Evolutionary conservation across 176 grass and related monocot genomes (phyloP), one percentile per base, ranked within the genome.

Genomic region (Themeda triandra): DNA sequence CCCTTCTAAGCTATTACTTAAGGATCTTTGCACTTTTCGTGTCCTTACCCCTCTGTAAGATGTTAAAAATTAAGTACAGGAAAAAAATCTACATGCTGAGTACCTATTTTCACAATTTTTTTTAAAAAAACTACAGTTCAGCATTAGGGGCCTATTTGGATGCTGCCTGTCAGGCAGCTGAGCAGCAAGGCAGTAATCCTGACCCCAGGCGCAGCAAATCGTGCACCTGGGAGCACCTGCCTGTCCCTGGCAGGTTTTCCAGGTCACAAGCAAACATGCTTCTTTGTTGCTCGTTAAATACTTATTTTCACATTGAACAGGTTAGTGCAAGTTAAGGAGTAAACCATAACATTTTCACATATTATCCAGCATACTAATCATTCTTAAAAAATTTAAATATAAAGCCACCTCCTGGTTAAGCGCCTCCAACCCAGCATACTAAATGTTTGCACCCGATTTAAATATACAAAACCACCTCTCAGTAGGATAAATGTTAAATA

Each of bases 381-480:
- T 45, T 51, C 37, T 10, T 8, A 77, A 78, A 63, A 27, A 45
- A 48, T 23, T 66, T 14, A 72, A 72, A 70, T 33, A 10, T 18
- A 30, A 14, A 78, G 5, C 51, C n/a, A 68, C 17, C 14, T 44
- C 24, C 13, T 86, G 27, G 71, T 65, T 54, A 78, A 62, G 76
- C 44, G 96, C 93, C 96, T 99, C 64, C 58, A 99, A 80, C n/a
- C 23, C 58, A 24, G n/a, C 58, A 45, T 83, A 40, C 24, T 72
- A 69, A 70, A 31, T n/a, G 18, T 39, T 44, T 51, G 13, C 11
- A 78, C 74, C 63, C 32, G 27, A 49, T 64, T 72, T 21, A 76
- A 74, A 66, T 30, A 10, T 18, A 30, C 15, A 78, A 19, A 21
- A n/a, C n/a, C 24, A 49, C 6, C 8, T 35, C 24, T 14, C 83